A percentile compares a stretch with the other conserved stretches of the same genome.
Conservation (phyloP, 2,329 filamentous ascomycete genomes). For the Talaromyces sp. region DNA sequence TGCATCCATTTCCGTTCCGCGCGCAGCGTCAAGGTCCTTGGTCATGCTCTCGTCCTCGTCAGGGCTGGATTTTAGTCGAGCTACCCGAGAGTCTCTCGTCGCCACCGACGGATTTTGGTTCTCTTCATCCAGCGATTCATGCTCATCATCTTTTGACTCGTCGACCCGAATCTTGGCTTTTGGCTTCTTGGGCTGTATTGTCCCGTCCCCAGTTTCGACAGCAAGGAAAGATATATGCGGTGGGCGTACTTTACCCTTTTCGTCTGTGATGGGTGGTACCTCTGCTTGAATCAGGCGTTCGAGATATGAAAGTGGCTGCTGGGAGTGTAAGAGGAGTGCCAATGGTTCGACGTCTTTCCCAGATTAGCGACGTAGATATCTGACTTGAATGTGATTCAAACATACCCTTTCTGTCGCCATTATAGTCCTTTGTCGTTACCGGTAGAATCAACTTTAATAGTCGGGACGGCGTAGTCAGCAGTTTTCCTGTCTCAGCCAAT, state of each 20-base stretch:
- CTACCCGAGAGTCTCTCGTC: conserved; percentile 36
- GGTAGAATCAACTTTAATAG: conserved; percentile 78
- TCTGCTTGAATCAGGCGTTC: conserved; percentile 86
- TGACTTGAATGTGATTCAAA: background rate
- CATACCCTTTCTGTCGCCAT: conserved; percentile 52
- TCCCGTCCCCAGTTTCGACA: conserved; percentile 65
- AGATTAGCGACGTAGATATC: background rate
- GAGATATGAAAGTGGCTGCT: conserved; percentile 86
- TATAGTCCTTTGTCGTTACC: conserved; percentile 59
- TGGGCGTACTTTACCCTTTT: conserved; percentile 63
- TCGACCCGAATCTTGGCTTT: background rate
- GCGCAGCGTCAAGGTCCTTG: background rate
- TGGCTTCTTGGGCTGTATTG: conserved; percentile 36
- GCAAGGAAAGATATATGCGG: conserved; percentile 76
- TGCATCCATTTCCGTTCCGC: conserved; percentile 40
- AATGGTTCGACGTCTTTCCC: conserved; percentile 69
- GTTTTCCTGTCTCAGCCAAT: conserved; percentile 59
- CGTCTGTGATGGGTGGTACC: conserved; percentile 63
- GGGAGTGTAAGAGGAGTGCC: conserved; percentile 79
- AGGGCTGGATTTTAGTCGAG: conserved; percentile 18
- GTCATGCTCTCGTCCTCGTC: conserved; percentile 10
- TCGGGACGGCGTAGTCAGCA: conserved; percentile 74
- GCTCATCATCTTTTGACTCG: conserved; percentile 27
- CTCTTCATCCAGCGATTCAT: conserved; percentile 47
- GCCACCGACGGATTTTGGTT: conserved; percentile 5